A percentile compares a stretch with the other conserved stretches of the same genome.
These are phyloP conservation scores for Gossypium gossypioides DNA, from an alignment of 441 rosid species.

Conservation along the genomic window DNA sequence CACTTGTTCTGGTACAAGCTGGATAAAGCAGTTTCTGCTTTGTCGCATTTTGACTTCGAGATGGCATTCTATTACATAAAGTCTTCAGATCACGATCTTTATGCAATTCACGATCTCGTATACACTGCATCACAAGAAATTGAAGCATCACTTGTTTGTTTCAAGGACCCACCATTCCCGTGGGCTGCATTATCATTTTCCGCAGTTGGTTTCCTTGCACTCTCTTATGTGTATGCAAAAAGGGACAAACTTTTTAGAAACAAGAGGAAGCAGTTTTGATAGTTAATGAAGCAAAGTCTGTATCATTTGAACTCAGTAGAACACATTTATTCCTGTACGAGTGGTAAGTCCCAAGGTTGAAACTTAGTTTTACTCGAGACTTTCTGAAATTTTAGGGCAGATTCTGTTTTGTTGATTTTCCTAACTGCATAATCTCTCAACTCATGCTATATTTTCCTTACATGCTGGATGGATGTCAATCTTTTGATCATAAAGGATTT, in stretches of 20 bases:
- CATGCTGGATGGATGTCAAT: neutral
- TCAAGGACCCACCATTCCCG: conserved; percentile 86
- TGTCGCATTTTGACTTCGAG: conserved; percentile 70
- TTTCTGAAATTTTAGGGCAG: neutral
- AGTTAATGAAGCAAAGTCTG: conserved; percentile 23
- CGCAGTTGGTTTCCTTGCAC: conserved; percentile 42
- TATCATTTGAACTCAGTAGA: conserved; percentile 26
- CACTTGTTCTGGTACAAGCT: conserved; percentile 71
- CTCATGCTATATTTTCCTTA: conserved; percentile 4
- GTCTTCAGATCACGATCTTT: conserved; percentile 77
- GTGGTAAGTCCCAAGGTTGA: neutral
- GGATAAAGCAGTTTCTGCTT: conserved; percentile 68
- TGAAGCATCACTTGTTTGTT: conserved; percentile 79
- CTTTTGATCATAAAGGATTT: neutral
- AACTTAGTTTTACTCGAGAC: neutral
- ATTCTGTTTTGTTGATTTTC: neutral
- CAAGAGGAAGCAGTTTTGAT: conserved; percentile 90
- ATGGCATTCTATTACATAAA: conserved; percentile 68
- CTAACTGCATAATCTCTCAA: neutral
- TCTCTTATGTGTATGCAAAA: conserved; percentile 43
- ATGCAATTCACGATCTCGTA: conserved; percentile 61
- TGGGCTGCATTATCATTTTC: conserved; percentile 55
- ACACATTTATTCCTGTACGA: conserved; percentile 14
- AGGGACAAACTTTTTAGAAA: conserved; percentile 59
- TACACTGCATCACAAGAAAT: conserved; percentile 70